phyloP scores from a whole-genome alignment of 768 basidiomycete species.

The Inosperma sp. region DNA sequence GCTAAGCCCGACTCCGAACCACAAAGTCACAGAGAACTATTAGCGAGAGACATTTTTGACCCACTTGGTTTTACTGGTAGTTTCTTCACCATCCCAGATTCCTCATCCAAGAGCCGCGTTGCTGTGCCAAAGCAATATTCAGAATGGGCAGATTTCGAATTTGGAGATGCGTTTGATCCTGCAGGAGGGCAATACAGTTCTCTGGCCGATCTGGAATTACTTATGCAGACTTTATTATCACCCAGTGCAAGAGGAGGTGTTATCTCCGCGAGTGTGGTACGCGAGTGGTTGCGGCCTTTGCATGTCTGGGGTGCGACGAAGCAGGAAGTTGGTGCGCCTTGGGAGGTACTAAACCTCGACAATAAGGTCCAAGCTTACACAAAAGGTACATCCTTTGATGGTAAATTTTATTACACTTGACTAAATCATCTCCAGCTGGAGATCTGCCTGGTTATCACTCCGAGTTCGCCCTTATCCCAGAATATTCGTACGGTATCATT shows the following conservation, averaged over 20 bases:
- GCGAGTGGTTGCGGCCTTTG: conserved; percentile 41
- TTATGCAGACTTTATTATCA: conserved; percentile 45
- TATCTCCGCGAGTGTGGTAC: conserved; percentile 30
- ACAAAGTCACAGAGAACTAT: conserved; percentile 38
- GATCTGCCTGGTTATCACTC: conserved; percentile 38
- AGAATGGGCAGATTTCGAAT: conserved; percentile 36
- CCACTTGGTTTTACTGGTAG: conserved; percentile 43
- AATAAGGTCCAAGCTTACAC: conserved; percentile 28
- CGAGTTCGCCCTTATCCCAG: conserved; percentile 36
- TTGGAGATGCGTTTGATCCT: conserved; percentile 38
- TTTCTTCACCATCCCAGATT: conserved; percentile 39
- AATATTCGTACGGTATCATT: conserved; percentile 39
- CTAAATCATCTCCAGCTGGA: conserved; percentile 26
- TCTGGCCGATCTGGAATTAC: conserved; percentile 38
- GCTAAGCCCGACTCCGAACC: conserved; percentile 22
- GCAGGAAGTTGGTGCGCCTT: conserved; percentile 38
- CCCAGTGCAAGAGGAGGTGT: conserved; percentile 33
- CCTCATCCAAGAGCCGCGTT: conserved; percentile 27
- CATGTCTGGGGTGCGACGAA: conserved; percentile 35
- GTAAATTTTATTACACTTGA: background rate
- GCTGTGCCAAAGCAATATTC: conserved; percentile 37
- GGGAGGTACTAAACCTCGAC: conserved; percentile 37
- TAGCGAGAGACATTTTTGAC: conserved; percentile 47
- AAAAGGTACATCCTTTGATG: conserved; percentile 23
- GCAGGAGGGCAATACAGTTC: conserved; percentile 51